A percentile compares a stretch with the other conserved stretches of the same genome.
Conservation (phyloP, 1,284 basidiomycete genomes). For the Melampsora abietis-canadensis region DNA sequence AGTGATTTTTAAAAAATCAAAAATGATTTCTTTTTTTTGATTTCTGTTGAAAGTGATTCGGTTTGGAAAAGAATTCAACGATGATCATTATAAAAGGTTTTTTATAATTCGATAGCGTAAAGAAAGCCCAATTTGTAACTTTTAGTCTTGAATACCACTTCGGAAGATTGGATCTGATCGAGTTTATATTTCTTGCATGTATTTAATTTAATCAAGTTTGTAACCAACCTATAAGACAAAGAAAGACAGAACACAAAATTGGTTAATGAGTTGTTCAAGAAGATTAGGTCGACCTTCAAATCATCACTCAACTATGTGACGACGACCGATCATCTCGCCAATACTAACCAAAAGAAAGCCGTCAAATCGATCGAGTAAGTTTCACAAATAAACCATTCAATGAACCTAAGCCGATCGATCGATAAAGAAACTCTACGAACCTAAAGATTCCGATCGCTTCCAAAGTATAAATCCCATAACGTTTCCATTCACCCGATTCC, state of each 20-base stretch:
- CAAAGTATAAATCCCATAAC: slow-evolving; percentile 29
- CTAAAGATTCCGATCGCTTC: slow-evolving; percentile 40
- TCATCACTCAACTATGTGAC: slow-evolving; percentile 34
- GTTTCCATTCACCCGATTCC: slow-evolving; percentile 37
- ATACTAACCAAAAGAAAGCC: slow-evolving; percentile 4
- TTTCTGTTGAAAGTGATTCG: no score
- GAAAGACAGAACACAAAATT: not conserved
- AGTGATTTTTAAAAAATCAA: no score
- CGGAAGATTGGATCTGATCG: not conserved
- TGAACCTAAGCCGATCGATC: not conserved
- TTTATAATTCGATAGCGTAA: no score
- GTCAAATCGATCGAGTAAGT: no score
- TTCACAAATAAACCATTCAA: not conserved
- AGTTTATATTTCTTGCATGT: not conserved
- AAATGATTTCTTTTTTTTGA: no score
- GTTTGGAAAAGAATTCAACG: no score
- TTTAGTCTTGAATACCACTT: not conserved
- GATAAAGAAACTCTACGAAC: slow-evolving; percentile 8
- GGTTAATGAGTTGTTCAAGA: not conserved
- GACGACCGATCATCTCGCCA: slow-evolving; percentile 42
- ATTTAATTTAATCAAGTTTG: slow-evolving; percentile 34
- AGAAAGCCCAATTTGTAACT: not conserved
- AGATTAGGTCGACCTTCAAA: not conserved
- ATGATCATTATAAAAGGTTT: no score
- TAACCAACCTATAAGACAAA: slow-evolving; percentile 26